Conservation (phyloP, 1,284 basidiomycete species). For the Trichosporon coremiiforme region DNA sequence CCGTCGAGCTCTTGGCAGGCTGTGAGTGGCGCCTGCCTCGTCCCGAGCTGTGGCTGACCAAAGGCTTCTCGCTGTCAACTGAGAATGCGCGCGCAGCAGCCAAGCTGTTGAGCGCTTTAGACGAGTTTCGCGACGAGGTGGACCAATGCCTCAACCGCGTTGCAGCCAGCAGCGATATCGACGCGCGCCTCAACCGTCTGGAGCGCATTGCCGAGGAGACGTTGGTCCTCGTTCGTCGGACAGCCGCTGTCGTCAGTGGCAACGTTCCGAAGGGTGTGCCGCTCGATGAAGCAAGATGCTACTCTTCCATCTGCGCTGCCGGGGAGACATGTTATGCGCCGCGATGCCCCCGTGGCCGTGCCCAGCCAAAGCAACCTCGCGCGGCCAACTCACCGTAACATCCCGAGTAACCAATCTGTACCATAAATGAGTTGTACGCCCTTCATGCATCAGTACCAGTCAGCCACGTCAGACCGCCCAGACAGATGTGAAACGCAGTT, state of each 20-base stretch:
- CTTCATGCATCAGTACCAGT: not conserved
- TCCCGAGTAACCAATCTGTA: not conserved
- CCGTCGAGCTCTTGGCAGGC: not conserved
- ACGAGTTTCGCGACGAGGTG: not conserved
- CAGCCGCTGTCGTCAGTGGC: not conserved
- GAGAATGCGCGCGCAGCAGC: not conserved
- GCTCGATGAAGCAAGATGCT: slow-evolving; percentile 8
- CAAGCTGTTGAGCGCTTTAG: not conserved
- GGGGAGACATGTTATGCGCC: slow-evolving; percentile 7
- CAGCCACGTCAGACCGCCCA: not conserved
- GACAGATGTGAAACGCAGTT: slow-evolving; percentile 17
- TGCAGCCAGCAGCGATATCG: not conserved
- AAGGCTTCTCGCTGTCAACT: not conserved
- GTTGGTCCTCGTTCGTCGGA: not conserved
- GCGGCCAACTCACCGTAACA: not conserved
- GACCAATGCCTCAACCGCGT: not conserved
- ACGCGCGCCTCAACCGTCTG: not conserved
- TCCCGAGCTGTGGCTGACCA: not conserved
- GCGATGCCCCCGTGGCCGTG: not conserved
- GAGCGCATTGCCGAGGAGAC: not conserved
- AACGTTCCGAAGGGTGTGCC: not conserved
- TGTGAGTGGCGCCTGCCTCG: not conserved
- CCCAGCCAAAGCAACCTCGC: not conserved
- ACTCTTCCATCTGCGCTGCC: not conserved
- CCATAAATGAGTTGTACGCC: not conserved